Evolutionary conservation across 371 early-diverging fungal species (phyloP).

Genomic region (Mortierella sp.): DNA sequence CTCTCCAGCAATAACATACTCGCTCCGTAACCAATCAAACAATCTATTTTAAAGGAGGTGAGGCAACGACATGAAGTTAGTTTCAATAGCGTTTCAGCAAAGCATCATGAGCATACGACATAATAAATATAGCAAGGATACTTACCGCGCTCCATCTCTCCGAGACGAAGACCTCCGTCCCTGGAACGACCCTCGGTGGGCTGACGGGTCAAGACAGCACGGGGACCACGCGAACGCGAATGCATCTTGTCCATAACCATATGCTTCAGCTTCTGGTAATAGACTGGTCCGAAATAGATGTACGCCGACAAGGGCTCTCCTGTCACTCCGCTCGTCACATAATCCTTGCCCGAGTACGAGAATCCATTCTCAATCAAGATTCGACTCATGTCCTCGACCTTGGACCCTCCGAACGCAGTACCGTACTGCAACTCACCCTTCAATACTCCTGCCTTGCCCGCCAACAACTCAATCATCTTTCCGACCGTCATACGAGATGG

Average conservation of each 20-base stretch:
- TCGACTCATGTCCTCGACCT: constrained; percentile 96
- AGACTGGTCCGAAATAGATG: constrained; percentile 99
- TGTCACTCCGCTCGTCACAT: constrained; percentile 94
- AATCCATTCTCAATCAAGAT: constrained; percentile 96
- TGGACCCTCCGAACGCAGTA: constrained; percentile 97
- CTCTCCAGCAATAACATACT: constrained; percentile 95
- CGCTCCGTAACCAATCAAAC: constrained; percentile 98
- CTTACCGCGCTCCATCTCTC: constrained; percentile 97
- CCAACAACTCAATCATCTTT: constrained; percentile 98
- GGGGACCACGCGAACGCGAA: constrained; percentile 96
- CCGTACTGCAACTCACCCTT: constrained; percentile 97
- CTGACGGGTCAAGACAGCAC: constrained; percentile 96
- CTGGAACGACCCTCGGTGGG: constrained; percentile 99
- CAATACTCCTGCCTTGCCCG: constrained; percentile 98
- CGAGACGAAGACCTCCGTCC: constrained; percentile 98
- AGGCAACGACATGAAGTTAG: background rate
- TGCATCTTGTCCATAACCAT: constrained; percentile 99
- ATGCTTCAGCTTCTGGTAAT: constrained; percentile 99
- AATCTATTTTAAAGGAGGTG: constrained; percentile 71
- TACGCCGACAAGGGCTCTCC: constrained; percentile 96
- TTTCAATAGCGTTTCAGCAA: background rate
- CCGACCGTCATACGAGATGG: constrained; percentile 99
- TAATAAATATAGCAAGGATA: background rate
- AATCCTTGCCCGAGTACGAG: constrained; percentile 99
- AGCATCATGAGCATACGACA: background rate